phyloP scores from a whole-genome alignment of 1,139 yeast species.

The Lodderomyces oxycetoniae region DNA sequence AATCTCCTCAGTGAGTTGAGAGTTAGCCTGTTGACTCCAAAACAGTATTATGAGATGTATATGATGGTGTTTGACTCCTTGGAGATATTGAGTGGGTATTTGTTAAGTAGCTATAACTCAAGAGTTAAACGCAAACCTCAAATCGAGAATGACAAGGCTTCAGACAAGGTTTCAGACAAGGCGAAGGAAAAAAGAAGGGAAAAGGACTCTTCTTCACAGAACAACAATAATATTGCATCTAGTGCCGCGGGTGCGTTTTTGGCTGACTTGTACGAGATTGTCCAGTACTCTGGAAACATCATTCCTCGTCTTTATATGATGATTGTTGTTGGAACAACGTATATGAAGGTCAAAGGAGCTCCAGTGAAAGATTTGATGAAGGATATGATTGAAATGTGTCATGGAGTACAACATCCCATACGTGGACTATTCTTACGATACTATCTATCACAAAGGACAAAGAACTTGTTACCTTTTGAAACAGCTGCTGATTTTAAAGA shows the following conservation, averaged over 20 bases:
- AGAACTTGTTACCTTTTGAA: constrained; percentile 56
- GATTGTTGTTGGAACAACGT: constrained; percentile 93
- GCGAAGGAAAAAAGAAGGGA: constrained; percentile 3
- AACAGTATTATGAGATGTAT: constrained; percentile 90
- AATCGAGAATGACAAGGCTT: not conserved
- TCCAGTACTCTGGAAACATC: constrained; percentile 92
- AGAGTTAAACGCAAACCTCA: constrained; percentile 1
- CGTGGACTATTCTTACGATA: constrained; percentile 86
- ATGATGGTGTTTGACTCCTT: constrained; percentile 82
- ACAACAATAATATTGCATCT: constrained; percentile 1
- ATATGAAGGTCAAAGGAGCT: constrained; percentile 71
- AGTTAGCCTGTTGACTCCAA: constrained; percentile 73
- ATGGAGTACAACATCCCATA: constrained; percentile 96
- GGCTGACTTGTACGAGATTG: constrained; percentile 88
- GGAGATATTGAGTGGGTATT: constrained; percentile 59
- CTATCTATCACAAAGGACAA: constrained; percentile 79
- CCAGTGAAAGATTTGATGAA: constrained; percentile 85
- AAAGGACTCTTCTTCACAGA: not conserved
- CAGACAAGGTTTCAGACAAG: not conserved
- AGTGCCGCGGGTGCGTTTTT: constrained; percentile 52
- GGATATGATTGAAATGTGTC: constrained; percentile 97
- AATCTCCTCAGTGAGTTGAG: constrained; percentile 78
- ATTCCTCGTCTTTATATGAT: constrained; percentile 87
- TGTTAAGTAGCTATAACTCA: constrained; percentile 60
- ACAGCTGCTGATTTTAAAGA: constrained; percentile 51